These are phyloP conservation scores for Begonia masoniana DNA, from an alignment of 306 rosid genomes.

Conservation along the genomic window DNA sequence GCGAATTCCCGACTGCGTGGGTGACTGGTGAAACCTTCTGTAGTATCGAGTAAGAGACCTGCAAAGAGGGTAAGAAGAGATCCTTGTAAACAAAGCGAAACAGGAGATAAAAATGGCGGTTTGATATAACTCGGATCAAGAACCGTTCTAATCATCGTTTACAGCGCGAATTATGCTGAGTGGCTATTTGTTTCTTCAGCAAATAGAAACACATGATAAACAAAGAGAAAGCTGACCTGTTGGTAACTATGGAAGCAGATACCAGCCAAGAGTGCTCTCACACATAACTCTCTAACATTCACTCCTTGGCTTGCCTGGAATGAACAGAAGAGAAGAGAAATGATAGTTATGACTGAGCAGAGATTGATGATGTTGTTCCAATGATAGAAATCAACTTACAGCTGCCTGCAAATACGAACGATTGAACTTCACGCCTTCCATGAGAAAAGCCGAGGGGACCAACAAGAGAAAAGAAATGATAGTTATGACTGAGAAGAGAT, in stretches of 20 bases:
- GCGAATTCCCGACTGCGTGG: constrained; percentile 83
- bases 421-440: constrained; percentile 78
- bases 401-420: constrained; percentile 53
- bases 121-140: too few relatives aligned
- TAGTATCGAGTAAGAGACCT: constrained; percentile 95
- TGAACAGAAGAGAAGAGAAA: background rate
- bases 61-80: constrained; percentile 7
- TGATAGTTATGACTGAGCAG: too few relatives aligned
- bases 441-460: constrained; percentile 49
- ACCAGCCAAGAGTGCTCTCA: constrained; percentile 74
- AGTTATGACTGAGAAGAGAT: constrained; percentile 86
- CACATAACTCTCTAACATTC: constrained; percentile 45
- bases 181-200: too few relatives aligned
- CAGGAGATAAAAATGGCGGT: too few relatives aligned
- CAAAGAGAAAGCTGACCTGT: constrained; percentile 39
- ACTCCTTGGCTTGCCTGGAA: constrained; percentile 47
- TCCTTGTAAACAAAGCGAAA: background rate
- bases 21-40: constrained; percentile 92
- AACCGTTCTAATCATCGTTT: too few relatives aligned
- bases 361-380: too few relatives aligned
- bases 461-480: constrained; percentile 77
- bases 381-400: constrained; percentile 32
- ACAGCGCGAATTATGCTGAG: too few relatives aligned
- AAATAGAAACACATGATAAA: background rate
- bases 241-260: constrained; percentile 93